Conservation (phyloP, 2,329 filamentous ascomycete species). For the Alternaria infectoria region DNA sequence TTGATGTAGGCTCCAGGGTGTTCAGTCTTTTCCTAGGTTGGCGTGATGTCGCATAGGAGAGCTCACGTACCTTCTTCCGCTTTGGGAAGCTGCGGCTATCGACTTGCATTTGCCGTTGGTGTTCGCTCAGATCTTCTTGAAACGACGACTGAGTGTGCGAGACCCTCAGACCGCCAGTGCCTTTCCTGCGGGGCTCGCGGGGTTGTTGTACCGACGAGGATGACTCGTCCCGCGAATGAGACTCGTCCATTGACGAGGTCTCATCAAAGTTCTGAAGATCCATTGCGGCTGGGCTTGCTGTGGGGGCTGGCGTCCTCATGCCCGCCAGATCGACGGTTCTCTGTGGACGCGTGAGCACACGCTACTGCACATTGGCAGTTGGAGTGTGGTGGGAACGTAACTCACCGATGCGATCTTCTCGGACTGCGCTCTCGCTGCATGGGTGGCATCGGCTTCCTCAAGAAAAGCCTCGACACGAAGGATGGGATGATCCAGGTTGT, state of each 20-base stretch:
- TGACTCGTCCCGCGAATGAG: slow-evolving; percentile 3
- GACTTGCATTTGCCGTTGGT: slow-evolving; percentile 43
- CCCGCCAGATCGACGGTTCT: slow-evolving; percentile 32
- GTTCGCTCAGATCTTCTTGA: slow-evolving; percentile 38
- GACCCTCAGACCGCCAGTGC: slow-evolving; percentile 36
- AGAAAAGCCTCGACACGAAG: slow-evolving; percentile 42
- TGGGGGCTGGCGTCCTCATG: slow-evolving; percentile 33
- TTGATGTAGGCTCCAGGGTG: background rate
- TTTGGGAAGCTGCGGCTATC: slow-evolving; percentile 42
- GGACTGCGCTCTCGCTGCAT: slow-evolving; percentile 18
- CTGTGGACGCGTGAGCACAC: slow-evolving; percentile 19
- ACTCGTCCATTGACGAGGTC: slow-evolving; percentile 7
- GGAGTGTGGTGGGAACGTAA: background rate
- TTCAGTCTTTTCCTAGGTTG: background rate
- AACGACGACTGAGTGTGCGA: slow-evolving; percentile 30
- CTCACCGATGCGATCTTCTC: slow-evolving; percentile 38
- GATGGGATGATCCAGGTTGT: slow-evolving; percentile 29
- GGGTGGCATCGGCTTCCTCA: slow-evolving; percentile 29
- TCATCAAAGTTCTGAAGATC: slow-evolving; percentile 12
- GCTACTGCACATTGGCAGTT: background rate
- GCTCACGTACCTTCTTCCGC: slow-evolving; percentile 30
- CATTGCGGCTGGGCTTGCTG: slow-evolving; percentile 24
- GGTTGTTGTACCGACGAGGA: slow-evolving; percentile 5
- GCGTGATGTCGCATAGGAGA: background rate
- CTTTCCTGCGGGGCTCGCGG: slow-evolving; percentile 27